phyloP scores from a whole-genome alignment of 2,329 filamentous ascomycete genomes.

The Colletotrichum lupini region DNA sequence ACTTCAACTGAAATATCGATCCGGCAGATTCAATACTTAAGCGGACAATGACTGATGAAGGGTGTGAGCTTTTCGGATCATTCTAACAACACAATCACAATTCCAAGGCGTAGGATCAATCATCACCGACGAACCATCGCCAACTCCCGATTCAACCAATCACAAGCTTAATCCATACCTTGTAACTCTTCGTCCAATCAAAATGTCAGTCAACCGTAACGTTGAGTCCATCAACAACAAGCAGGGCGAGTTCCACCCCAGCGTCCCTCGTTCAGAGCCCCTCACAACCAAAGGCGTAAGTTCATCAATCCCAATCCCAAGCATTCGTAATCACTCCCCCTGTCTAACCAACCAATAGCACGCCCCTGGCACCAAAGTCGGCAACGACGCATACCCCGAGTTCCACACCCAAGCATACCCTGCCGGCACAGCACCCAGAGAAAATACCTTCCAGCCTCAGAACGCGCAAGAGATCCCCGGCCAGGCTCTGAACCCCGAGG shows the following conservation, averaged over 20 bases:
- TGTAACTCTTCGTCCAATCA: slow-evolving; percentile 16
- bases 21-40: slow-evolving; percentile 12
- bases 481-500: slow-evolving; percentile 45
- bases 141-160: neutral
- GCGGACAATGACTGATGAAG: neutral
- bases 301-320: slow-evolving; percentile 17
- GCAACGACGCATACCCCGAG: slow-evolving; percentile 69
- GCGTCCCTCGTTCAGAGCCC: slow-evolving; percentile 62
- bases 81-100: neutral
- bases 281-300: slow-evolving; percentile 65
- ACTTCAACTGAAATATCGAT: no score
- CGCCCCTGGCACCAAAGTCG: slow-evolving; percentile 69
- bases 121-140: neutral
- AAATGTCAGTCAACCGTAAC: slow-evolving; percentile 58
- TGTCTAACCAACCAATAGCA: slow-evolving; percentile 60
- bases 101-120: neutral
- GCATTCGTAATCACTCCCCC: neutral
- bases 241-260: slow-evolving; percentile 67
- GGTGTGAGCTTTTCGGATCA: rapidly evolving
- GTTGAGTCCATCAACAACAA: slow-evolving; percentile 60
- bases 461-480: slow-evolving; percentile 48
- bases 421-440: slow-evolving; percentile 70
- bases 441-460: slow-evolving; percentile 53
- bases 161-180: neutral
- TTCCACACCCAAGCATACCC: slow-evolving; percentile 72